phyloP scores from a whole-genome alignment of 345 rosid genomes.

The Boechera stricta region DNA sequence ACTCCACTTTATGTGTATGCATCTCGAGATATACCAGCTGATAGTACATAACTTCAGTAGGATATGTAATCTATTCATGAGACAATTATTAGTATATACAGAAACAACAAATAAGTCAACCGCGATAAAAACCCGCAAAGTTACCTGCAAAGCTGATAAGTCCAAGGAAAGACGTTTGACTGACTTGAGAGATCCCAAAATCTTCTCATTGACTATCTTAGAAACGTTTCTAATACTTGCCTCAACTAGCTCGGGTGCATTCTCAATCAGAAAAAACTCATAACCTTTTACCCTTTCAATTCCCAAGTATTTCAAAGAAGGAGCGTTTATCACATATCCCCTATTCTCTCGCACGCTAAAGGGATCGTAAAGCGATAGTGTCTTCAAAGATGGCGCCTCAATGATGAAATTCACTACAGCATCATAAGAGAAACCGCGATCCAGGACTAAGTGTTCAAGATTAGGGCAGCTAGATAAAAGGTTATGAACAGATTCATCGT shows the following conservation, averaged over 20 bases:
- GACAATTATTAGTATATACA: neutral
- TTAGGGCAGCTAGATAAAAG: constrained; percentile 5
- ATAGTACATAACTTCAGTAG: neutral
- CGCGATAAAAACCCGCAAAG: neutral
- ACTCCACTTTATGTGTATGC: neutral
- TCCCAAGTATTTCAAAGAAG: constrained; percentile 12
- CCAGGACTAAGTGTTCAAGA: constrained; percentile 16
- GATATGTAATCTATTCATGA: neutral
- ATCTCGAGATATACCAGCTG: constrained; percentile 15
- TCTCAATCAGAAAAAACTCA: constrained; percentile 1
- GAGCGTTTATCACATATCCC: constrained; percentile 16
- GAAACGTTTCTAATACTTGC: neutral
- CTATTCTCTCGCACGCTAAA: neutral
- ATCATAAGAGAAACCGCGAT: neutral
- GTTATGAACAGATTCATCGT: neutral
- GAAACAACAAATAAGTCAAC: neutral
- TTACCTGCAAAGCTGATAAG: constrained; percentile 23
- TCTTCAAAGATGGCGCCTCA: constrained; percentile 3
- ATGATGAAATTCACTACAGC: neutral
- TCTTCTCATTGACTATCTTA: neutral
- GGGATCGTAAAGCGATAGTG: neutral
- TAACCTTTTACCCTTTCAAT: neutral
- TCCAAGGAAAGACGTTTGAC: constrained; percentile 15
- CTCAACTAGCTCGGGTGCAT: neutral
- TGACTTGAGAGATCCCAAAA: constrained; percentile 1